phyloP scores from a whole-genome alignment of 2,329 filamentous ascomycete species.

The Mycosphaerella sp. region DNA sequence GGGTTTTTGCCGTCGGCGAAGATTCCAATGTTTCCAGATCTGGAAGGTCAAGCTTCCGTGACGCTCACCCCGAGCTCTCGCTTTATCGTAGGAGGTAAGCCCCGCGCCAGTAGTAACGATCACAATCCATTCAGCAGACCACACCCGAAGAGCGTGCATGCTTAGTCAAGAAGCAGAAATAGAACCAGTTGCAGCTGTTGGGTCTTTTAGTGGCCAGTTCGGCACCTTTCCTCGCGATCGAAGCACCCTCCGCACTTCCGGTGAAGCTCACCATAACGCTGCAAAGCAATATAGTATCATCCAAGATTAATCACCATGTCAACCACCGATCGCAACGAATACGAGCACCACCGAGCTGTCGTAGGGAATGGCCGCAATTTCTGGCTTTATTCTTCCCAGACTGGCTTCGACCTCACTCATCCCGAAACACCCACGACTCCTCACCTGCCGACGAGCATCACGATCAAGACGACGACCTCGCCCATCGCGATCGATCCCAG shows the following conservation, averaged over 20 bases:
- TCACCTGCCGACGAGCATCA: constrained; percentile 19
- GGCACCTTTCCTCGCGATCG: background rate
- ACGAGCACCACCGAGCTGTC: constrained; percentile 23
- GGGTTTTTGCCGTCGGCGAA: background rate
- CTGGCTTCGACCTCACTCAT: constrained; percentile 45
- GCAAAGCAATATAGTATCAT: background rate
- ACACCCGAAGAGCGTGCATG: too few relatives aligned
- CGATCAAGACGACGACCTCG: constrained; percentile 25
- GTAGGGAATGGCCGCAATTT: constrained; percentile 40
- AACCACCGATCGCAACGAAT: background rate
- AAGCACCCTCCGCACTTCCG: background rate
- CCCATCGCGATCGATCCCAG: constrained; percentile 32
- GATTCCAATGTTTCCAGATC: background rate
- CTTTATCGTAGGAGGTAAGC: background rate
- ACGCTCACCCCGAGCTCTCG: background rate
- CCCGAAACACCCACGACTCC: constrained; percentile 30
- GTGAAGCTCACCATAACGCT: background rate
- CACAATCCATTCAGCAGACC: too few relatives aligned
- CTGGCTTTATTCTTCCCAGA: constrained; percentile 40
- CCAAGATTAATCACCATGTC: background rate
- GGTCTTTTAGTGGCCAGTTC: too few relatives aligned
- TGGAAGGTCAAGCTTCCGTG: background rate
- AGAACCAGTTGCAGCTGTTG: too few relatives aligned
- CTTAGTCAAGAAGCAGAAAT: too few relatives aligned
- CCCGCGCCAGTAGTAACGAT: too few relatives aligned